Conservation (phyloP, 169 alveolate genomes). For the Plasmodium malariae region DNA sequence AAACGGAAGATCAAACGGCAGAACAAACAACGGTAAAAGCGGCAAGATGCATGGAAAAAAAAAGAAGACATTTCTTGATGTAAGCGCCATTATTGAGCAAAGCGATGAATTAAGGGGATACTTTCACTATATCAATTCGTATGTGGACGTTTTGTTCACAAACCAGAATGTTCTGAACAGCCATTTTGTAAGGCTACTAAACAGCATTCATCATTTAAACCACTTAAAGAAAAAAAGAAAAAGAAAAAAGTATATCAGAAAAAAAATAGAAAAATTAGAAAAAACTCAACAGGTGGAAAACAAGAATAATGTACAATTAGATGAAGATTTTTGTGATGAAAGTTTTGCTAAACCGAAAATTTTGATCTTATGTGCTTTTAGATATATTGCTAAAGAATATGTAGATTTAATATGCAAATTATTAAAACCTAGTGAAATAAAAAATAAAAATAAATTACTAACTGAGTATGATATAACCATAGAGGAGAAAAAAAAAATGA, state of each 20-base stretch:
- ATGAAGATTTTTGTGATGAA: conserved; percentile 78
- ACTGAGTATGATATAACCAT: conserved; percentile 81
- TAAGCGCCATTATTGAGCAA: conserved; percentile 9
- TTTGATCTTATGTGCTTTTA: conserved; percentile 77
- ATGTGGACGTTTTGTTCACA: conserved; percentile 77
- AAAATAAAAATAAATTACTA: conserved; percentile 81
- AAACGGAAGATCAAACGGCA: background rate
- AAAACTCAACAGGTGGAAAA: conserved; percentile 32
- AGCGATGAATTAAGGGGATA: conserved; percentile 67
- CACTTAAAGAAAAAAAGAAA: conserved; percentile 63
- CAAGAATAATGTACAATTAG: conserved; percentile 34
- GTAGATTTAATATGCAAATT: conserved; percentile 70
- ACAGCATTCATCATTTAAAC: conserved; percentile 25
- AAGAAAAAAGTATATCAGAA: conserved; percentile 59
- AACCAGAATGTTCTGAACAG: conserved; percentile 47
- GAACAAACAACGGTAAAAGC: background rate
- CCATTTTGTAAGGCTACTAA: conserved; percentile 53
- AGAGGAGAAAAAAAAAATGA: conserved; percentile 79
- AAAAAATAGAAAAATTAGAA: conserved; percentile 64
- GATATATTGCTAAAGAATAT: conserved; percentile 75
- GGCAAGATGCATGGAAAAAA: background rate
- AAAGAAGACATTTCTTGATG: conserved; percentile 1
- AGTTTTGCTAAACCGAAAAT: conserved; percentile 79
- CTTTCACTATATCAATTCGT: conserved; percentile 76
- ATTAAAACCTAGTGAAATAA: conserved; percentile 65